A percentile compares a stretch with the other conserved stretches of the same genome.
Evolutionary conservation across 768 basidiomycete genomes (phyloP).

Genomic region (Leucogyrophana mollusca): DNA sequence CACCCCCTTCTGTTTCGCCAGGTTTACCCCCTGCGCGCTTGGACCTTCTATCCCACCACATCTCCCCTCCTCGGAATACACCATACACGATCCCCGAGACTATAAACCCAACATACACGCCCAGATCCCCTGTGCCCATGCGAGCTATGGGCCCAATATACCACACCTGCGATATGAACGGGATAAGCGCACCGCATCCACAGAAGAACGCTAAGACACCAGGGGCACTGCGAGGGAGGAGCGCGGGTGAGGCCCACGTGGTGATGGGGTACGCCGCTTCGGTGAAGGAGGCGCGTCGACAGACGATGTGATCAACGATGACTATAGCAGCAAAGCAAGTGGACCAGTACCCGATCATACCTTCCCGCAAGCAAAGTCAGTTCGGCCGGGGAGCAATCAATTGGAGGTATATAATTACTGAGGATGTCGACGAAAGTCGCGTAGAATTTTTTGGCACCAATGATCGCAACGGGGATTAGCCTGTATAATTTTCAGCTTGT

Average conservation of each 20-base stretch:
- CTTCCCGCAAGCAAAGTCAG: conserved; percentile 13
- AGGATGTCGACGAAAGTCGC: conserved; percentile 41
- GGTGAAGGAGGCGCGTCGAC: conserved; percentile 34
- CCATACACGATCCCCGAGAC: conserved; percentile 32
- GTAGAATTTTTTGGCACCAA: conserved; percentile 46
- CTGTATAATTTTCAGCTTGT: conserved; percentile 19
- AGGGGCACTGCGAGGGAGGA: conserved; percentile 41
- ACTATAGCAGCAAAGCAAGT: conserved; percentile 36
- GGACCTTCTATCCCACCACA: conserved; percentile 7
- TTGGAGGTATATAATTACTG: conserved; percentile 41
- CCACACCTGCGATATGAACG: conserved; percentile 54
- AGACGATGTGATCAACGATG: conserved; percentile 43
- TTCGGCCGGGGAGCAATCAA: conserved; percentile 31
- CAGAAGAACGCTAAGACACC: conserved; percentile 40
- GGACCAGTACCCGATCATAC: conserved; percentile 47
- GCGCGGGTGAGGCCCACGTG: conserved; percentile 32
- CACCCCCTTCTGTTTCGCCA: too few species aligned
- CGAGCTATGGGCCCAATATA: conserved; percentile 48
- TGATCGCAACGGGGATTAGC: conserved; percentile 45
- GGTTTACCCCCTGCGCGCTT: too few species aligned
- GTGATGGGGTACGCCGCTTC: conserved; percentile 33
- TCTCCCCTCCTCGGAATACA: conserved; percentile 28
- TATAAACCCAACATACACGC: conserved; percentile 40
- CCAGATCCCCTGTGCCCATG: conserved; percentile 46
- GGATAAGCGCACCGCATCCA: conserved; percentile 38